These are phyloP conservation scores for Polygonum aviculare DNA, from an alignment of 148 eudicot species.

Conservation along the genomic window DNA sequence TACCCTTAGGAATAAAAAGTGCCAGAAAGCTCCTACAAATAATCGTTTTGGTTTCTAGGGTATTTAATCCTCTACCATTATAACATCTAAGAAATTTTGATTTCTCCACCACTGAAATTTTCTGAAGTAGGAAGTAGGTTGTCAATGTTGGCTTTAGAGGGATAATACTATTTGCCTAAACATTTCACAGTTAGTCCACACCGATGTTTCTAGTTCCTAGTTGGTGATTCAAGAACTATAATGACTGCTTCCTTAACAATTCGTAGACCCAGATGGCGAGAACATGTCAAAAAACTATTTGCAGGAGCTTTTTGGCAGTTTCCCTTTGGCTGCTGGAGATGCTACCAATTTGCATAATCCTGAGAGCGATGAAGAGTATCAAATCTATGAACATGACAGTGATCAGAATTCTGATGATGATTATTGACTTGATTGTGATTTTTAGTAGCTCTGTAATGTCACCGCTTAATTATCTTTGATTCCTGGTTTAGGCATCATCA, in stretches of 20 bases:
- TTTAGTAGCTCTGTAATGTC: not conserved
- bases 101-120: not conserved
- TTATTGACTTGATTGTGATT: conserved; percentile 8
- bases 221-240: not conserved
- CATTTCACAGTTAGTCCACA: too few relatives aligned
- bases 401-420: conserved; percentile 65
- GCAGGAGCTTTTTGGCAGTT: conserved; percentile 84
- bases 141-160: not conserved
- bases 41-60: too few relatives aligned
- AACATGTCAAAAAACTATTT: conserved; percentile 63
- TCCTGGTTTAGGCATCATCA: not conserved
- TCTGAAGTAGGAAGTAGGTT: not conserved
- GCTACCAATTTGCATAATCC: conserved; percentile 23
- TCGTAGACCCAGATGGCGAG: conserved; percentile 41
- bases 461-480: not conserved
- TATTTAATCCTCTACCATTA: not conserved
- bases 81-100: not conserved
- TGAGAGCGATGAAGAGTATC: conserved; percentile 62
- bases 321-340: conserved; percentile 37
- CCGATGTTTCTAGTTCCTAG: not conserved
- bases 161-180: too few relatives aligned
- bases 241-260: conserved; percentile 31
- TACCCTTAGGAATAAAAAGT: not conserved
- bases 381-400: conserved; percentile 68
- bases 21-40: too few relatives aligned